Evolutionary conservation across 495 filamentous ascomycete genomes (phyloP).

Genomic region (Emericellopsis terricola): DNA sequence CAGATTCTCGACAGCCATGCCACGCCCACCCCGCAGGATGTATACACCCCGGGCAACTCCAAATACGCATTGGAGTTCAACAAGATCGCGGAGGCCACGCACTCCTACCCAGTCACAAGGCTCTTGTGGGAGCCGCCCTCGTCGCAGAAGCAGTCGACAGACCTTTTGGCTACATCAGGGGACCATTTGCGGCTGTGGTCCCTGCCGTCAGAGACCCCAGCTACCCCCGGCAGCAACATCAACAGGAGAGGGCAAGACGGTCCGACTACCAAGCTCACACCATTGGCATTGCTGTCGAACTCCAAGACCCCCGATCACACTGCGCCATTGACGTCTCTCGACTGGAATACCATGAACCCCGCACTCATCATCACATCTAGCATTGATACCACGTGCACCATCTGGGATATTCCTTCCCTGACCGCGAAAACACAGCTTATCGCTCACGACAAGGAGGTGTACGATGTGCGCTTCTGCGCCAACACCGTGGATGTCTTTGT

Average conservation of each 20-base stretch:
- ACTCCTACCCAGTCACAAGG: constrained; percentile 92
- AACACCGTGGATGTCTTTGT: constrained; percentile 95
- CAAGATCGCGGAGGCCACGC: constrained; percentile 91
- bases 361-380: constrained; percentile 96
- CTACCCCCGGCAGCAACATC: constrained; percentile 52
- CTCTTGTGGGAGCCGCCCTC: constrained; percentile 95
- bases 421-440: constrained; percentile 98
- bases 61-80: constrained; percentile 74
- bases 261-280: constrained; percentile 72
- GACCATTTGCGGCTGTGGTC: constrained; percentile 96
- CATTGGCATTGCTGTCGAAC: constrained; percentile 84
- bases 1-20: constrained; percentile 90
- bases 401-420: constrained; percentile 97
- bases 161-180: constrained; percentile 88
- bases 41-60: constrained; percentile 46
- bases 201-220: constrained; percentile 38
- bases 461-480: constrained; percentile 93
- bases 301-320: constrained; percentile 97
- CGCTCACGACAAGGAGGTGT: constrained; percentile 97
- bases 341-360: constrained; percentile 94
- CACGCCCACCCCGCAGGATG: constrained; percentile 51
- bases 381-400: constrained; percentile 99
- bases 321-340: constrained; percentile 83
- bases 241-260: constrained; percentile 45
- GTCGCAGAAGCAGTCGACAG: constrained; percentile 91